phyloP scores from a whole-genome alignment of 257 asterid genomes.

The Lycium ferocissimum region DNA sequence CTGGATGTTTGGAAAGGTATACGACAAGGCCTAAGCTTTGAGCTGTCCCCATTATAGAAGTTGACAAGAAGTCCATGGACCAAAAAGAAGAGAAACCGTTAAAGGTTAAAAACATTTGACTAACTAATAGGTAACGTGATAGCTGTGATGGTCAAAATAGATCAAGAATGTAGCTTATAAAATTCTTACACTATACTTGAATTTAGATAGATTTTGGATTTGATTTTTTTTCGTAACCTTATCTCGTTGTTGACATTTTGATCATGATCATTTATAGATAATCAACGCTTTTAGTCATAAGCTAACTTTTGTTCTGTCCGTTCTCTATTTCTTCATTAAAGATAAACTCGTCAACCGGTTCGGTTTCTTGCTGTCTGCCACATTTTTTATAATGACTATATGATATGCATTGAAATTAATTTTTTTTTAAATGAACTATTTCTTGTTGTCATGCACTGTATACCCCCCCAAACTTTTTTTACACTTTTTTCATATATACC shows the following conservation, averaged over 20 bases:
- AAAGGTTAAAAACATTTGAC: not conserved
- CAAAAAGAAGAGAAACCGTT: not conserved
- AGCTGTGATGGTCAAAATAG: not conserved
- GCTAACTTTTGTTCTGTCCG: too few relatives aligned
- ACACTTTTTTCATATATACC: too few relatives aligned
- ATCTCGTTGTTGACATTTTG: too few relatives aligned
- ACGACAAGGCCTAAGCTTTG: not conserved
- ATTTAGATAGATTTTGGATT: not conserved
- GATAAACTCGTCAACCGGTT: too few relatives aligned
- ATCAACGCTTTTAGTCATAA: too few relatives aligned
- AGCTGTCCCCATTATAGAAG: not conserved
- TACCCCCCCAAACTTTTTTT: too few relatives aligned
- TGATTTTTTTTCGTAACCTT: too few relatives aligned
- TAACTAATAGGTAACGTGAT: not conserved
- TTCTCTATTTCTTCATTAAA: not conserved
- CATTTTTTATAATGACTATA: not conserved
- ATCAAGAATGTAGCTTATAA: not conserved
- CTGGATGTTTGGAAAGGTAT: too few relatives aligned
- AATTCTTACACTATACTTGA: not conserved
- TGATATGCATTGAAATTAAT: slow-evolving; percentile 5
- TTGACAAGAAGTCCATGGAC: not conserved
- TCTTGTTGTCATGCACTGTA: slow-evolving; percentile 3
- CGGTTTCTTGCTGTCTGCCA: not conserved
- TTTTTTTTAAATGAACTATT: too few relatives aligned
- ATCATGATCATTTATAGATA: too few relatives aligned